Evolutionary conservation across 2,329 filamentous ascomycete species (phyloP).

Genomic region (Xylaria arbuscula): DNA sequence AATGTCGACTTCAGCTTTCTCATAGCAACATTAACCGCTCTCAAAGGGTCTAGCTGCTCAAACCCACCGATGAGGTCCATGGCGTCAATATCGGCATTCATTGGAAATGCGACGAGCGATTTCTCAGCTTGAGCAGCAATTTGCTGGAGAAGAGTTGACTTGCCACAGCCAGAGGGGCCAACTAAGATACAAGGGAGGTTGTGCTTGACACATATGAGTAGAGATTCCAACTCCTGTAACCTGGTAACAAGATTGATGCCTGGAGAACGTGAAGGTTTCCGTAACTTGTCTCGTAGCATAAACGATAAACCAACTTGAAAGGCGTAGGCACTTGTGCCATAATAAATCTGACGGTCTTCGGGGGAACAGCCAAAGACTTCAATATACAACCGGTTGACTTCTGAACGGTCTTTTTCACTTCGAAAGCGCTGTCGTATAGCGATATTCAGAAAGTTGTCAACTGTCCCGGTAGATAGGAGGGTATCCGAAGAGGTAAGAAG

Average conservation of each 20-base stretch:
- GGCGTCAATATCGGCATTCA: conserved; percentile 95
- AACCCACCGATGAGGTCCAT: conserved; percentile 98
- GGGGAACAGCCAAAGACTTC: conserved; percentile 67
- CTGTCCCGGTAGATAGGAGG: conserved; percentile 68
- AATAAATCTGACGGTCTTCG: conserved; percentile 73
- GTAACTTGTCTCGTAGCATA: conserved; percentile 68
- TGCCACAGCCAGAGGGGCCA: conserved; percentile 86
- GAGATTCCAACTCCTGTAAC: conserved; percentile 81
- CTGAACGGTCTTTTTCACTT: conserved; percentile 71
- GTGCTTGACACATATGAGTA: conserved; percentile 87
- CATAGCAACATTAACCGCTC: conserved; percentile 73
- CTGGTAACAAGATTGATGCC: conserved; percentile 64
- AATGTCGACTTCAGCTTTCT: conserved; percentile 54
- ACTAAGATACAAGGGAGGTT: conserved; percentile 91
- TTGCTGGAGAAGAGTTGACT: conserved; percentile 82
- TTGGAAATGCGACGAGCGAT: conserved; percentile 80
- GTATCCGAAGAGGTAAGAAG: conserved; percentile 71
- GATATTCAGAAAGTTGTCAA: conserved; percentile 81
- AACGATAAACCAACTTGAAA: conserved; percentile 85
- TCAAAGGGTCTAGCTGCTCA: conserved; percentile 87
- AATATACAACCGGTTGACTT: conserved; percentile 74
- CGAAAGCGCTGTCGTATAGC: conserved; percentile 92
- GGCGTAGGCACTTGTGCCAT: conserved; percentile 72
- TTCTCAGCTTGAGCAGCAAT: conserved; percentile 84
- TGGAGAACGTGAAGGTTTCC: conserved; percentile 64